Conservation (phyloP, 78 protist genomes). For the Speleostelium caveatum region DNA sequence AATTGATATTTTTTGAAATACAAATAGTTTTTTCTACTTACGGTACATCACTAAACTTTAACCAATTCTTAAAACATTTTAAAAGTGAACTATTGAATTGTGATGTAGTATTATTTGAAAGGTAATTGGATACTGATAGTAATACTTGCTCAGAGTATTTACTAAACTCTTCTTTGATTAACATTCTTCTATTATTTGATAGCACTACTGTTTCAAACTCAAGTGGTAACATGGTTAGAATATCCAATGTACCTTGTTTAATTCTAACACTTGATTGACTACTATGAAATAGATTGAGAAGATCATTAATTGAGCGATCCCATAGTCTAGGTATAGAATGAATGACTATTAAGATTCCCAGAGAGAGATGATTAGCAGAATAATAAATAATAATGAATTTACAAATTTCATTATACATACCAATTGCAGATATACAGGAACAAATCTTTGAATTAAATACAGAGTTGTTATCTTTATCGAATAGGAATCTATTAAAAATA, state of each 20-base stretch:
- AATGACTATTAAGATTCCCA: neutral
- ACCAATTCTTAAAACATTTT: conserved; percentile 53
- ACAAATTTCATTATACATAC: conserved; percentile 14
- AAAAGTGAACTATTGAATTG: conserved; percentile 26
- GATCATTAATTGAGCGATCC: conserved; percentile 24
- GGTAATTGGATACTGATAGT: neutral
- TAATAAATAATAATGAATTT: too few relatives aligned
- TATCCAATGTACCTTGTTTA: conserved; percentile 34
- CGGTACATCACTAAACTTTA: conserved; percentile 43
- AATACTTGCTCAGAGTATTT: conserved; percentile 19
- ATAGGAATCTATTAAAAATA: conserved; percentile 23
- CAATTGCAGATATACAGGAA: conserved; percentile 49
- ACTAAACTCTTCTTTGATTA: conserved; percentile 9
- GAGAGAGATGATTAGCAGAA: too few relatives aligned
- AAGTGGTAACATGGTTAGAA: conserved; percentile 42
- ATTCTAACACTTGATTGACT: conserved; percentile 2
- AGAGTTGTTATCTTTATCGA: conserved; percentile 4
- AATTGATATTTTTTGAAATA: neutral
- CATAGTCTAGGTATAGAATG: conserved; percentile 55
- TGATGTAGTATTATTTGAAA: neutral
- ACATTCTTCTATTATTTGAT: conserved; percentile 32
- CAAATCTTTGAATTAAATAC: conserved; percentile 36
- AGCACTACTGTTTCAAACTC: conserved; percentile 58
- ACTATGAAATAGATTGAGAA: conserved; percentile 24
- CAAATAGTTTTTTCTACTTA: neutral